Evolutionary conservation across 1,284 basidiomycete species (phyloP), one percentile per base, ranked within the genome.

Genomic region (Moesziomyces sp.): DNA sequence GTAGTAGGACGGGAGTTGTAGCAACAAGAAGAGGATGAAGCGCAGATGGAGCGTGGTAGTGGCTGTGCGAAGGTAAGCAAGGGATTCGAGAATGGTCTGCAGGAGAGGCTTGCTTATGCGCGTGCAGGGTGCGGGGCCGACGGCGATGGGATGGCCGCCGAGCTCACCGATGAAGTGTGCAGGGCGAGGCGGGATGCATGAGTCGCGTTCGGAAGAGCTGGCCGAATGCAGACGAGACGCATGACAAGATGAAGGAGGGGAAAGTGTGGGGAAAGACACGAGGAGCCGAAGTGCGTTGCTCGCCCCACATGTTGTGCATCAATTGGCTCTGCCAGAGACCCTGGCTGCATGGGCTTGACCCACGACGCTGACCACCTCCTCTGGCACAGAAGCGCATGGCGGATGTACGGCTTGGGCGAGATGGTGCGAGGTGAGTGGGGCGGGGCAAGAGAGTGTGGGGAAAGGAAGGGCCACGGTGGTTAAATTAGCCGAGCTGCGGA

Each of bases 401-500:
- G 38, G 38, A 40, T 18, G 38, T 16, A 6, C 38, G 38, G 30
- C 30, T 33, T 18, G n/a, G 52, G 5, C 6, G 28, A 45, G 30
- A 23, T 18, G 26, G 6, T 28, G 26, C 6, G 26, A 6, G 26
- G 26, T 26, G 24, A 7, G 24, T 5, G 24, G 24, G 24, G 24
- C 24, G 24, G 6, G 33, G 23, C n/a, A 14, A 24, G 33, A 42
- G 42, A 49, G 33, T 56, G 54, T 49, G 54, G 54, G 54, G 54
- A 49, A 56, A 52, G n/a, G 38, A 3, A 23, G 14, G 50, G 19
- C 9, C 5, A 50, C 48, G 49, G 49, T 21, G 35, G 11, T 16
- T 10, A 52, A 52, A 52, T 23, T 13, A 19, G 51, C 51, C 51
- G 51, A 52, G n/a, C 30, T 50, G 48, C 48, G 35, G 48, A 50